Conservation (phyloP, 192 early-diverging fungal species). For the Coemansia sp. region DNA sequence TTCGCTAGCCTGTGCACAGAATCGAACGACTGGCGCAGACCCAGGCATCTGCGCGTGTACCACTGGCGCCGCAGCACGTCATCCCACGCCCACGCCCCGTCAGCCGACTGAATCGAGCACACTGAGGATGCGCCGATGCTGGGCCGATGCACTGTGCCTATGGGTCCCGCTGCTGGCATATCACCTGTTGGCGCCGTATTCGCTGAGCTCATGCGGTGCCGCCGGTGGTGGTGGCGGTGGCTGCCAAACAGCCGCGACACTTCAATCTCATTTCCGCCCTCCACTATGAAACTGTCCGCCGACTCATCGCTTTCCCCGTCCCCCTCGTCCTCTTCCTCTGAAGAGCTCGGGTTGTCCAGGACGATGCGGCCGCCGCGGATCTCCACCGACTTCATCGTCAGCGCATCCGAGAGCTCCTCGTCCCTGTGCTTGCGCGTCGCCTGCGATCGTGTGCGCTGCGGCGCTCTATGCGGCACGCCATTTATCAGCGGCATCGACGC, state of each 20-base stretch:
- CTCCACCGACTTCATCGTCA: constrained; percentile 55
- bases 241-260: constrained; percentile 6
- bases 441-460: constrained; percentile 43
- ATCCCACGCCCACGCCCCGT: constrained; percentile 23
- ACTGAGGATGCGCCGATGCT: neutral
- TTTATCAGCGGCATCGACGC: constrained; percentile 52
- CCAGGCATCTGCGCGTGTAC: constrained; percentile 45
- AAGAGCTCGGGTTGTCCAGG: constrained; percentile 45
- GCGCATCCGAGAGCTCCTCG: constrained; percentile 44
- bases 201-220: constrained; percentile 1
- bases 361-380: constrained; percentile 52
- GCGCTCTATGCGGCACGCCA: constrained; percentile 14
- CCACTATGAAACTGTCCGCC: neutral
- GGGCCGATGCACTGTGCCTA: neutral
- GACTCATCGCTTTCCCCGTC: neutral
- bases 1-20: constrained; percentile 38
- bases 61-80: constrained; percentile 43
- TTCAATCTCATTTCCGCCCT: neutral
- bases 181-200: neutral
- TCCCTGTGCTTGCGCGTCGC: constrained; percentile 6
- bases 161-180: neutral
- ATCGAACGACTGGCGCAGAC: constrained; percentile 35
- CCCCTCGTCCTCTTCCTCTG: constrained; percentile 1
- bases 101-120: constrained; percentile 2
- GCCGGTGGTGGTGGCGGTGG: constrained; percentile 1